A percentile compares a stretch with the other conserved stretches of the same genome.
phyloP scores from a whole-genome alignment of 192 early-diverging fungal genomes.

The Gigaspora rosea region DNA sequence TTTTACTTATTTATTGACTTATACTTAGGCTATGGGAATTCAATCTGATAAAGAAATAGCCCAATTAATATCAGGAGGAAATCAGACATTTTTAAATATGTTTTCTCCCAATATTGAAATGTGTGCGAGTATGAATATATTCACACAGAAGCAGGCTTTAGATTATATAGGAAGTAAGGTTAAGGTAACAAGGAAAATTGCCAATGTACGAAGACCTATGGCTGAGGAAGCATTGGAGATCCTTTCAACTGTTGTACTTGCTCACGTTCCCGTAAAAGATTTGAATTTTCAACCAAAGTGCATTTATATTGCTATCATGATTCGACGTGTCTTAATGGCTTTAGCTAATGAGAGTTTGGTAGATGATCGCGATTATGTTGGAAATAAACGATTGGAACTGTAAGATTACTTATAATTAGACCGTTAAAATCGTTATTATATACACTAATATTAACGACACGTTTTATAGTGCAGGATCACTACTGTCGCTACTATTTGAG shows the following conservation, averaged over 20 bases:
- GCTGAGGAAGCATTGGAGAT: constrained; percentile 88
- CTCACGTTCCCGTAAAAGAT: constrained; percentile 88
- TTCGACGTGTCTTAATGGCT: constrained; percentile 86
- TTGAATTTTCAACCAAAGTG: constrained; percentile 90
- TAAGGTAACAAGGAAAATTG: constrained; percentile 60
- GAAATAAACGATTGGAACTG: constrained; percentile 98
- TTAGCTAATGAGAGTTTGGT: constrained; percentile 77
- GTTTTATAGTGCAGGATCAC: constrained; percentile 80
- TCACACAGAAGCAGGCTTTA: constrained; percentile 91
- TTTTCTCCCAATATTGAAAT: constrained; percentile 90
- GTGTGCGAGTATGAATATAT: constrained; percentile 67
- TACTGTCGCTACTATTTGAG: constrained; percentile 93
- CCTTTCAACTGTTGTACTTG: constrained; percentile 81
- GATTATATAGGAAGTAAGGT: constrained; percentile 83
- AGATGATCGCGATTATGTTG: constrained; percentile 97
- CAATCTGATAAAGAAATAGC: constrained; percentile 94
- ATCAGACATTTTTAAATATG: constrained; percentile 77
- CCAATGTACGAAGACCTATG: constrained; percentile 39
- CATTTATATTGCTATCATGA: constrained; percentile 93
- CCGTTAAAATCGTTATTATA: not conserved
- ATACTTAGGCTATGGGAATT: constrained; percentile 81
- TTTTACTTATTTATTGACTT: too few relatives aligned
- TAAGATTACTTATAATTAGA: constrained; percentile 41
- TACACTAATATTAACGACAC: not conserved
- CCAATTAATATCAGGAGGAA: constrained; percentile 86